Percentiles rank a stretch among this genome's conserved stretches.
Conservation (phyloP, 176 grass and related monocot genomes). For the Oryza glaberrima region DNA sequence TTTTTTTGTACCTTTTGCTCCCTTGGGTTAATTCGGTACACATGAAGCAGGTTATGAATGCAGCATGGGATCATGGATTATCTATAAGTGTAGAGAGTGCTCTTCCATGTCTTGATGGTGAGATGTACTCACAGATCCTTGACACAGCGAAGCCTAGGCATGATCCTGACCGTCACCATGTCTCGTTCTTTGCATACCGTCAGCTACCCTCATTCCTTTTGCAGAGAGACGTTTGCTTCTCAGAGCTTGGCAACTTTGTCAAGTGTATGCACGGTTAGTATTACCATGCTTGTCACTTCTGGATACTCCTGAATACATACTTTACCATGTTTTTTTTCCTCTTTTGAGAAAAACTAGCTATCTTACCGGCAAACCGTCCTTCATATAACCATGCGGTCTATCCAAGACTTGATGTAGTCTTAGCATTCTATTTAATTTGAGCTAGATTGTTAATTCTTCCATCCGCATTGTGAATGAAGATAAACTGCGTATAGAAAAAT, state of each 20-base stretch:
- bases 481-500: not conserved
- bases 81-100: constrained; percentile 63
- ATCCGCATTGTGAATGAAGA: not conserved
- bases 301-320: not conserved
- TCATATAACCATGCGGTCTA: not conserved
- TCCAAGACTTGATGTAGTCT: not conserved
- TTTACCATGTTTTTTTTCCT: not conserved
- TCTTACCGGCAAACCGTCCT: not conserved
- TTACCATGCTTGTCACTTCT: not conserved
- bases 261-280: constrained; percentile 87
- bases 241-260: constrained; percentile 66
- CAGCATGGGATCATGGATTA: constrained; percentile 76
- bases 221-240: constrained; percentile 51
- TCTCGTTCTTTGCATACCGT: constrained; percentile 72
- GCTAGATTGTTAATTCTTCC: not conserved
- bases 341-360: not conserved
- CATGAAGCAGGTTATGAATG: constrained; percentile 66
- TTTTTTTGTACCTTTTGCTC: not conserved
- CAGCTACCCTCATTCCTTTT: constrained; percentile 50
- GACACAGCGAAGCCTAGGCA: constrained; percentile 69
- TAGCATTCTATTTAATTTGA: not conserved
- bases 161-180: constrained; percentile 74
- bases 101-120: constrained; percentile 59
- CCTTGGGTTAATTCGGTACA: constrained; percentile 4
- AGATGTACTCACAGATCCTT: constrained; percentile 64